Base-by-base conservation (phyloP, 2,329 filamentous ascomycete genomes). In the Arthrobotrys musiformis region DNA sequence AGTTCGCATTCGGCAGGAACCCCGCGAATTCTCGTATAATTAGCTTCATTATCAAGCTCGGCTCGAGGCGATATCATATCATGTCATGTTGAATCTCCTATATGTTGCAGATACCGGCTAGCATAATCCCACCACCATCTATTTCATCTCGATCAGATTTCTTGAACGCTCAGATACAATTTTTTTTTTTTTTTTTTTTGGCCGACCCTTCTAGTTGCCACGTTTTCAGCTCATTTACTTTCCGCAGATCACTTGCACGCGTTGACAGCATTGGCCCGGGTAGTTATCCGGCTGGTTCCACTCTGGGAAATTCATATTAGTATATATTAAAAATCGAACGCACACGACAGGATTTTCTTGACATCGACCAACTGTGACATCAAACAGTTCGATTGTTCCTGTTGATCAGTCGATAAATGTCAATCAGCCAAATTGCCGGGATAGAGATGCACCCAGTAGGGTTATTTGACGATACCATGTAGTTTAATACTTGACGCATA, bases 351-450 rank as follows among this genome's bases (percentile, higher is more conserved):
- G 30, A 28, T n/a, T 62, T 33, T n/a, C 46, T 33, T 46, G 26
- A 46, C 30, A 46, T 62, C 46, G 24, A 9, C n/a, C 19, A n/a
- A n/a, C 28, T 37, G 17, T 62, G 58, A 62, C 58, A 44, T 62
- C 58, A 62, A n/a, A 24, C 11, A 46, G 15, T 24, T 37, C 66
- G 54, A 42, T 60, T 60, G 64, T 69, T 46, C 64, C 64, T 69
- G 64, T 40, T 46, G 64, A 69, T 69, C 64, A 60, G 28, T 60
- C 15, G 64, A 69, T 56, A 69, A 54, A 44, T 60, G 64, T 48
- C 40, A 48, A 69, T 37, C 9, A 50, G 42, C 52, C 28, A 44
- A 22, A 69, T 69, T 69, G 13, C 52, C 37, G 40, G 24, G 35
- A 50, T 46, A 50, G 28, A 64, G 17, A 24, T 62, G 9, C 30